phyloP scores from a whole-genome alignment of 179 eudicot species.

The Nepenthes alata region DNA sequence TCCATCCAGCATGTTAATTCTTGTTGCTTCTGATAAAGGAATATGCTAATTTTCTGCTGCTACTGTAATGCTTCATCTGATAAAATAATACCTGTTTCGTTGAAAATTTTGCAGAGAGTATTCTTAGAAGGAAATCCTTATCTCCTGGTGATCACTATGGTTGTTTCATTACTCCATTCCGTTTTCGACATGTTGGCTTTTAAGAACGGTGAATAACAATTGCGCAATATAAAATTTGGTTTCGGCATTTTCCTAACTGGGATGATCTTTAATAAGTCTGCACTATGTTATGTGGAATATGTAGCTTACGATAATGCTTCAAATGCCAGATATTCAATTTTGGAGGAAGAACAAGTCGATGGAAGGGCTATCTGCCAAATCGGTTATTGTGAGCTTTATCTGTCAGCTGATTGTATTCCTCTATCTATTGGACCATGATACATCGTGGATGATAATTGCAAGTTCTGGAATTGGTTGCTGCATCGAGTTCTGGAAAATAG shows the following conservation, averaged over 20 bases:
- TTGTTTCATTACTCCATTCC: conserved; percentile 79
- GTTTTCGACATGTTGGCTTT: conserved; percentile 91
- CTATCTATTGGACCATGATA: conserved; percentile 88
- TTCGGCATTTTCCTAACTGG: not conserved
- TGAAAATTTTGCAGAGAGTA: conserved; percentile 57
- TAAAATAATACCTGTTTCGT: not conserved
- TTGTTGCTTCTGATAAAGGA: not conserved
- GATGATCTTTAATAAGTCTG: not conserved
- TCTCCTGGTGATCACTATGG: conserved; percentile 84
- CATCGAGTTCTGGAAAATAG: conserved; percentile 98
- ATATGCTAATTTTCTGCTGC: not conserved
- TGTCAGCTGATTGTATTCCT: conserved; percentile 84
- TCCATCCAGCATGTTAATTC: not conserved
- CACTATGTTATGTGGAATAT: not conserved
- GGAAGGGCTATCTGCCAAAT: conserved; percentile 95
- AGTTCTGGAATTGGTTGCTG: conserved; percentile 95
- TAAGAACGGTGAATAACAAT: conserved; percentile 62
- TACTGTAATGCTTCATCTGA: not conserved
- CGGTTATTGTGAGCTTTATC: conserved; percentile 83
- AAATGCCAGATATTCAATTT: conserved; percentile 73
- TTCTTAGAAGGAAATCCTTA: conserved; percentile 92
- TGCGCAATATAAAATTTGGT: not conserved
- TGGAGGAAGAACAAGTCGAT: conserved; percentile 99
- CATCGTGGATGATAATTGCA: conserved; percentile 96
- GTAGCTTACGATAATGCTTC: conserved; percentile 8